These are phyloP conservation scores for Flaveria sonorensis DNA, from an alignment of 129 eudicot species.

Conservation along the genomic window DNA sequence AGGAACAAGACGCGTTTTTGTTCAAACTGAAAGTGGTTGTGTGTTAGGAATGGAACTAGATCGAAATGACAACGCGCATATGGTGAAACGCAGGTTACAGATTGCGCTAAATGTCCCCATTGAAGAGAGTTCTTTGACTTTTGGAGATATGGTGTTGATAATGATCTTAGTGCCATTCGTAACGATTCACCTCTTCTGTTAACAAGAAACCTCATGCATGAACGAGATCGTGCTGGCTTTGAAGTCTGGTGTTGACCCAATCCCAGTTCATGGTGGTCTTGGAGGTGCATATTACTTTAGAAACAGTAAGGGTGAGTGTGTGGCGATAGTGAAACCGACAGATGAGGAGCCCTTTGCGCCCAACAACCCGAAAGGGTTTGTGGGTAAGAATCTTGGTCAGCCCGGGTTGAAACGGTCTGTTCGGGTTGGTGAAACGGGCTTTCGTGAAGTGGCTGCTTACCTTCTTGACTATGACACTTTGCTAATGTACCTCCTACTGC, in stretches of 20 bases:
- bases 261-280: conserved; percentile 70
- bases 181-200: conserved; percentile 79
- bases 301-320: conserved; percentile 66
- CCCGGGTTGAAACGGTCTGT: conserved; percentile 83
- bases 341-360: conserved; percentile 96
- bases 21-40: conserved; percentile 86
- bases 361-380: conserved; percentile 90
- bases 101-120: conserved; percentile 70
- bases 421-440: conserved; percentile 89
- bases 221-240: conserved; percentile 67
- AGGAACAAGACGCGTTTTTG: conserved; percentile 81
- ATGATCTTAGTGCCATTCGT: conserved; percentile 81
- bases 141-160: conserved; percentile 85
- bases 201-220: conserved; percentile 66
- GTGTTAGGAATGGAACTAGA: conserved; percentile 92
- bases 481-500: conserved; percentile 98
- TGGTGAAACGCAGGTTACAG: conserved; percentile 84
- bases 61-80: conserved; percentile 82
- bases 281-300: conserved; percentile 88
- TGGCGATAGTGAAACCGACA: conserved; percentile 89
- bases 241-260: conserved; percentile 74
- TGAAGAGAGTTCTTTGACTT: conserved; percentile 81
- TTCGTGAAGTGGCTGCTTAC: conserved; percentile 88
- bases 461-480: conserved; percentile 77
- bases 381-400: conserved; percentile 78